Conservation (phyloP, 495 filamentous ascomycete species). For the Neurospora sp. region DNA sequence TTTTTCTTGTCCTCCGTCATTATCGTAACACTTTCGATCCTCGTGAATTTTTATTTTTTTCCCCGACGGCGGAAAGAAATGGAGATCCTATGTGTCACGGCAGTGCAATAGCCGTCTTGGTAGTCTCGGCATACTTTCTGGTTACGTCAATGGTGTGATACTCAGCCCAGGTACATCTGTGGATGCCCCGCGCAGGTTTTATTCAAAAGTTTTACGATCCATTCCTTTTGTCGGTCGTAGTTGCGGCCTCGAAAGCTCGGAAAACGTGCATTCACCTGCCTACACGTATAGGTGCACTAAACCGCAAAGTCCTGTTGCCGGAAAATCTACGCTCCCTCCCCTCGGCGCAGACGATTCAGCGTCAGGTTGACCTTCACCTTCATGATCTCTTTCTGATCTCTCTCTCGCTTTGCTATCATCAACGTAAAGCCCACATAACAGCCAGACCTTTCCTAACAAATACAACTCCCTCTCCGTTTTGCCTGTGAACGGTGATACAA, state of each 20-base stretch:
- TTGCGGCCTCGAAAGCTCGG: background rate
- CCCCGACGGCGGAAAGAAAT: background rate
- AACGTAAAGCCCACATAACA: background rate
- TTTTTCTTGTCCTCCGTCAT: background rate
- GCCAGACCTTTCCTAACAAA: background rate
- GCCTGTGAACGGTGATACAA: background rate
- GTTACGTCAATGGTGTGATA: background rate
- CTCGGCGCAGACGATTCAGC: background rate
- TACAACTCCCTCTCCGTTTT: background rate
- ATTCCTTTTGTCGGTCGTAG: background rate
- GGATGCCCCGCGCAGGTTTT: background rate
- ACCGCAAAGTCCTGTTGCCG: background rate
- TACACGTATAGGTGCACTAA: background rate
- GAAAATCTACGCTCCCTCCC: background rate
- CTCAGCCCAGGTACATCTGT: background rate
- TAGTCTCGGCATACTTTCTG: background rate
- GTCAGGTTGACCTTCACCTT: background rate
- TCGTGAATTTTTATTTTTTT: background rate
- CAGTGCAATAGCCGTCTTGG: background rate
- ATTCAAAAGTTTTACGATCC: background rate
- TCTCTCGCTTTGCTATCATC: background rate
- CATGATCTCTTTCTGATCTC: background rate
- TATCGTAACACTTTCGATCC: background rate
- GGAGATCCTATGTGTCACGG: background rate
- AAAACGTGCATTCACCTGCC: background rate